These are phyloP conservation scores for Mycosarcoma mackinlayi DNA, from an alignment of 1,284 basidiomycete genomes.

Conservation along the genomic window DNA sequence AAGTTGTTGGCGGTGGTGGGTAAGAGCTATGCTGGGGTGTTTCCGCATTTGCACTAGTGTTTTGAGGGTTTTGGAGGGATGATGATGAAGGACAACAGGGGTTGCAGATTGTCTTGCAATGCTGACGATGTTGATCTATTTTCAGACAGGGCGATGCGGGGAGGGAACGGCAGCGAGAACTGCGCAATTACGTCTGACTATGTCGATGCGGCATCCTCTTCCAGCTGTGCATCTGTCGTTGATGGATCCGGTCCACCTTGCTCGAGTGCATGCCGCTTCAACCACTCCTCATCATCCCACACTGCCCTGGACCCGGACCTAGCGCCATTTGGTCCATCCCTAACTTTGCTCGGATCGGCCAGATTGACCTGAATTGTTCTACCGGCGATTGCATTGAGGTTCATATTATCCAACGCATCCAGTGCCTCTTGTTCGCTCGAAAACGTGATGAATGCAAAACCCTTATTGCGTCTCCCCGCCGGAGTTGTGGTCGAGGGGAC, in stretches of 20 bases:
- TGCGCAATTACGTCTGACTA: too few species aligned
- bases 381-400: slow-evolving; percentile 37
- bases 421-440: slow-evolving; percentile 22
- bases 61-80: too few species aligned
- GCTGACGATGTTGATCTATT: background rate
- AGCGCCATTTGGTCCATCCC: background rate
- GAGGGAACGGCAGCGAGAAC: too few species aligned
- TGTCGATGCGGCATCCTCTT: background rate
- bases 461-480: slow-evolving; percentile 22
- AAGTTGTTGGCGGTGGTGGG: slow-evolving; percentile 2
- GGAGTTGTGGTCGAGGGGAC: slow-evolving; percentile 21
- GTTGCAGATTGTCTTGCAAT: too few species aligned
- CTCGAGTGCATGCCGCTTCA: slow-evolving; percentile 25
- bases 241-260: too few species aligned
- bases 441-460: slow-evolving; percentile 52
- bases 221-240: background rate
- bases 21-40: background rate
- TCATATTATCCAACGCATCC: slow-evolving; percentile 56
- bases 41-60: slow-evolving; percentile 1
- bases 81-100: too few species aligned
- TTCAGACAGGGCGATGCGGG: too few species aligned
- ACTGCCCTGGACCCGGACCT: slow-evolving; percentile 12
- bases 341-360: slow-evolving; percentile 34
- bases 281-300: slow-evolving; percentile 49
- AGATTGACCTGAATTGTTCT: slow-evolving; percentile 39